Evolutionary conservation across 306 rosid genomes (phyloP).

Genomic region (Styphnolobium japonicum): DNA sequence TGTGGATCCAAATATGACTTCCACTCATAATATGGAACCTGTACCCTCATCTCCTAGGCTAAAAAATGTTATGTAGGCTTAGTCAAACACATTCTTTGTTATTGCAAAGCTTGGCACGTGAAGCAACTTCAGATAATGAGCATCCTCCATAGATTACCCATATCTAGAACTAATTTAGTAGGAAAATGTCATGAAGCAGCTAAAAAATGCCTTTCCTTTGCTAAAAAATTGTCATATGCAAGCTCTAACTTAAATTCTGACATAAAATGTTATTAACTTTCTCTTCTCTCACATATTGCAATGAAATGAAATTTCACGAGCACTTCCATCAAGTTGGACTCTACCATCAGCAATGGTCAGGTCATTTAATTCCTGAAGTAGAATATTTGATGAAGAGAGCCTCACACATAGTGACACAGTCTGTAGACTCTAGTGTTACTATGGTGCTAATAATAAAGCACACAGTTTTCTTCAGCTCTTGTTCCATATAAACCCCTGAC

Average conservation of each 20-base stretch:
- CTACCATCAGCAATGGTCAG: background rate
- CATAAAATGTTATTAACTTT: too few species aligned
- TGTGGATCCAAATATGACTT: conserved; percentile 15
- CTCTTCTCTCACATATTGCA: too few species aligned
- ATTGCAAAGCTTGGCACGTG: background rate
- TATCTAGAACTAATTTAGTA: background rate
- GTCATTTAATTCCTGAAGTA: conserved; percentile 15
- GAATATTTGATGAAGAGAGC: background rate
- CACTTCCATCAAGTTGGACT: background rate
- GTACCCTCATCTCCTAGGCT: too few species aligned
- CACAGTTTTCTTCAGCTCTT: background rate
- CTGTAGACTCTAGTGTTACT: conserved; percentile 6
- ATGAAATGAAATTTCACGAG: too few species aligned
- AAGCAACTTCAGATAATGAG: background rate
- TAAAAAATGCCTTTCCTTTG: too few species aligned
- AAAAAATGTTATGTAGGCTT: background rate
- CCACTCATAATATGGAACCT: background rate
- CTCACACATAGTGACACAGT: background rate
- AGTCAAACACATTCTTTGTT: background rate
- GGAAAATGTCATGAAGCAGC: background rate
- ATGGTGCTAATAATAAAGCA: conserved; percentile 7
- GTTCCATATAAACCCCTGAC: background rate
- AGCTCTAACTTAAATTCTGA: too few species aligned
- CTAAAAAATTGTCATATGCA: too few species aligned
- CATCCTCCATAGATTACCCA: background rate